Evolutionary conservation across 805 yeast species (phyloP).

Genomic region (Ogataea wickerhamii): DNA sequence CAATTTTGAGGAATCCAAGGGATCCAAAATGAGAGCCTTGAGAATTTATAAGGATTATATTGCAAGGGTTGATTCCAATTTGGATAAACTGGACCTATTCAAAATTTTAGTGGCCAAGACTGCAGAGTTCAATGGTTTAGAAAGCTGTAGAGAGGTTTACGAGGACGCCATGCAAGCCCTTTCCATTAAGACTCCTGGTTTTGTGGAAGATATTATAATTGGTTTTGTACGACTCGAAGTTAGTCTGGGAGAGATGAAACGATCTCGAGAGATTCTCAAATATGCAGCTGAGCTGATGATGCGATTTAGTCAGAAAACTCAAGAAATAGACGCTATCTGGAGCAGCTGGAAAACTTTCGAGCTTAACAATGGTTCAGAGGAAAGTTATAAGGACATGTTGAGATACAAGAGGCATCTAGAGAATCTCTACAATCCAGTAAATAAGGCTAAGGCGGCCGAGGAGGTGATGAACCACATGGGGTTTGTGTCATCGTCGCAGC

Average conservation of each 20-base stretch:
- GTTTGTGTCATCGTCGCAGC: conserved; percentile 42
- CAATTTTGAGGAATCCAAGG: conserved; percentile 56
- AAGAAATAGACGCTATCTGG: conserved; percentile 47
- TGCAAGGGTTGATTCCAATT: conserved; percentile 25
- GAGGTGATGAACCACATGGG: conserved; percentile 39
- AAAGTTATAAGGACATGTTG: conserved; percentile 70
- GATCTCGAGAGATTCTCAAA: conserved; percentile 62
- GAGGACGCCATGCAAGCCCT: conserved; percentile 44
- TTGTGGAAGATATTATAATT: conserved; percentile 40
- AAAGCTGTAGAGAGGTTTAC: conserved; percentile 45
- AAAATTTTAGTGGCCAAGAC: conserved; percentile 41
- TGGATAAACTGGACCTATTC: conserved; percentile 40
- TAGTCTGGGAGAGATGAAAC: conserved; percentile 43
- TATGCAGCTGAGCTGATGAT: conserved; percentile 47
- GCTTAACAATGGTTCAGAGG: conserved; percentile 63
- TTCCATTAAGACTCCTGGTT: conserved; percentile 27
- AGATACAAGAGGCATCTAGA: conserved; percentile 46
- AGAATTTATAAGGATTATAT: conserved; percentile 44
- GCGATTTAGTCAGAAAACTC: conserved; percentile 26
- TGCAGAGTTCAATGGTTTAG: conserved; percentile 36
- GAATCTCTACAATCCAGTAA: conserved; percentile 19
- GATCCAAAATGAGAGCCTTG: conserved; percentile 48
- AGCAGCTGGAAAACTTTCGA: conserved; percentile 73
- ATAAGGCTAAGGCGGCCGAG: conserved; percentile 15
- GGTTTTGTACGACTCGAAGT: conserved; percentile 60